phyloP scores from a whole-genome alignment of 352 stramenopile genomes.

The Phytopythium kandeliae region DNA sequence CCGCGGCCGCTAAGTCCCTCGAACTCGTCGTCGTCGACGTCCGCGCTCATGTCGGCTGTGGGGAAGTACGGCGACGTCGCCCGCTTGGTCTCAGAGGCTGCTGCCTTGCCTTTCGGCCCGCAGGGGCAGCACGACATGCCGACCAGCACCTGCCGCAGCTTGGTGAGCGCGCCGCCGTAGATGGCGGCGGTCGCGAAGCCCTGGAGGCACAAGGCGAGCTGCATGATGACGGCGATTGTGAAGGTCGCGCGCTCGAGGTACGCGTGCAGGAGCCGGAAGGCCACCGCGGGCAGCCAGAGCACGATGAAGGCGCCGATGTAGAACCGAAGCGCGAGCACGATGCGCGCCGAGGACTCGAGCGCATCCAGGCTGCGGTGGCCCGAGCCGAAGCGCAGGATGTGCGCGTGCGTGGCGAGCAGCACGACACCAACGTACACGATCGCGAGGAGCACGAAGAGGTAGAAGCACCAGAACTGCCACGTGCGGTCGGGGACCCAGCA shows the following conservation, averaged over 20 bases:
- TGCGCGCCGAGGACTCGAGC: conserved; percentile 52
- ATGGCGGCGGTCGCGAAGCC: conserved; percentile 62
- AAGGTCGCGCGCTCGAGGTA: conserved; percentile 39
- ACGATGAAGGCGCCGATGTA: conserved; percentile 72
- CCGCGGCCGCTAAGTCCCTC: conserved; percentile 5
- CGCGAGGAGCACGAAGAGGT: conserved; percentile 54
- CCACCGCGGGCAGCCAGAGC: conserved; percentile 53
- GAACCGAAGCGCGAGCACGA: conserved; percentile 56
- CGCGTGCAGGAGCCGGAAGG: conserved; percentile 54
- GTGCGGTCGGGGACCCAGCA: conserved; percentile 58
- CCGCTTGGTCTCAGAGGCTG: conserved; percentile 22
- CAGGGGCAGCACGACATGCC: conserved; percentile 16
- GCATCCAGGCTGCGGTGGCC: conserved; percentile 58
- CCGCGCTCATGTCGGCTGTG: conserved; percentile 12
- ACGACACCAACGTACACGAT: conserved; percentile 67
- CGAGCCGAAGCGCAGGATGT: conserved; percentile 32
- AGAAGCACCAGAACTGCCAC: conserved; percentile 53
- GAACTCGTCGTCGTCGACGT: conserved; percentile 1
- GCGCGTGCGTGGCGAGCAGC: conserved; percentile 51
- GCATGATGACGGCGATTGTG: conserved; percentile 52
- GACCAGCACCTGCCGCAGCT: conserved; percentile 14
- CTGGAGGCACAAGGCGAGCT: conserved; percentile 53
- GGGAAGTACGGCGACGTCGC: conserved; percentile 27
- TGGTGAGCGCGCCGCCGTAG: conserved; percentile 46
- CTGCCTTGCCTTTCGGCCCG: background rate